Conservation (phyloP, 2,329 filamentous ascomycete genomes). For the Arthrinium puccinioides region DNA sequence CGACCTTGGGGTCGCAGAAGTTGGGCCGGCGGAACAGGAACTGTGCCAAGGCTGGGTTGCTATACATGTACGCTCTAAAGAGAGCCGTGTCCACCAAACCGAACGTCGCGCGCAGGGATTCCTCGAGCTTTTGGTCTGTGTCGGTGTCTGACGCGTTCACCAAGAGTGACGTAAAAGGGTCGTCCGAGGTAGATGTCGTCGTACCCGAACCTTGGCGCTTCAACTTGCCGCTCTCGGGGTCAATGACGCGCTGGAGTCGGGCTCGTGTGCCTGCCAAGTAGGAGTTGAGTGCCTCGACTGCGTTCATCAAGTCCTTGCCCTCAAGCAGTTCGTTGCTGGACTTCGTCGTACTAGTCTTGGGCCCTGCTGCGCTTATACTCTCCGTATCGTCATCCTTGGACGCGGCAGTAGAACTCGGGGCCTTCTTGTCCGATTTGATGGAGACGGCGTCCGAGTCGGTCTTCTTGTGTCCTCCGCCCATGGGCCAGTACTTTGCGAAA, state of each 20-base stretch:
- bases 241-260: constrained; percentile 53
- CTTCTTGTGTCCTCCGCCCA: constrained; percentile 36
- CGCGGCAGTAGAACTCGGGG: constrained; percentile 37
- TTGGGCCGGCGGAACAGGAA: constrained; percentile 93
- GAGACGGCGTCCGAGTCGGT: constrained; percentile 48
- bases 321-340: constrained; percentile 48
- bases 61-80: constrained; percentile 93
- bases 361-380: constrained; percentile 27
- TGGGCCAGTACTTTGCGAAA: constrained; percentile 45
- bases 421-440: constrained; percentile 50
- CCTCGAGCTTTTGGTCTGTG: constrained; percentile 55
- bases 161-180: constrained; percentile 20
- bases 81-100: constrained; percentile 87
- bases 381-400: constrained; percentile 41
- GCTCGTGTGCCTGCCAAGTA: constrained; percentile 83
- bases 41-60: constrained; percentile 73
- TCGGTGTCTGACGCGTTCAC: constrained; percentile 36
- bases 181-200: constrained; percentile 38
- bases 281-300: constrained; percentile 74
- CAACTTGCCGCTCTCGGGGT: constrained; percentile 55
- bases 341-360: constrained; percentile 28
- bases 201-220: constrained; percentile 47
- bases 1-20: constrained; percentile 92
- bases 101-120: constrained; percentile 68
- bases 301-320: constrained; percentile 76